These are phyloP conservation scores for Magnaporthales sp. DNA, from an alignment of 2,329 filamentous ascomycete species.

Conservation along the genomic window DNA sequence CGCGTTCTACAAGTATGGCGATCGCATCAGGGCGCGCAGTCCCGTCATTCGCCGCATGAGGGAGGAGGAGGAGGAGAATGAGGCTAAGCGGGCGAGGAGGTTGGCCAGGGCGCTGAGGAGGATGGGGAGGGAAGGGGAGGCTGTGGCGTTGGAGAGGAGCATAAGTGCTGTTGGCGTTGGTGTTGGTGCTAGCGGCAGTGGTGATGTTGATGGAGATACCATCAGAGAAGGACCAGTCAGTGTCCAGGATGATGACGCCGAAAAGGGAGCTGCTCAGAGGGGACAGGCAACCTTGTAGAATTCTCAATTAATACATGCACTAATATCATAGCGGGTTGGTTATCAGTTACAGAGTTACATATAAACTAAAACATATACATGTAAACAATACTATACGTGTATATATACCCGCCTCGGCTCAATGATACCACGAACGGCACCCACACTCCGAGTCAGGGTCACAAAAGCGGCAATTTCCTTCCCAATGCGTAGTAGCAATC, in stretches of 20 bases:
- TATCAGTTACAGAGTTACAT: no score
- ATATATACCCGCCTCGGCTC: neutral
- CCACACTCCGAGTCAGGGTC: neutral
- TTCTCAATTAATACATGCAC: neutral
- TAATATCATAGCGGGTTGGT: no score
- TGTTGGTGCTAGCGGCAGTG: neutral
- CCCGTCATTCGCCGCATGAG: slow-evolving; percentile 33
- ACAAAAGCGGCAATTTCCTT: no score
- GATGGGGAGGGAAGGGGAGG: neutral
- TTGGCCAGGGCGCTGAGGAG: neutral
- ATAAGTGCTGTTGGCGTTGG: no score
- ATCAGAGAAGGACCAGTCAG: no score
- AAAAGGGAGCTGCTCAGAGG: neutral
- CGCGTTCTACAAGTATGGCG: slow-evolving; percentile 56
- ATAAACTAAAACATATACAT: neutral
- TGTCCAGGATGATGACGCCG: neutral
- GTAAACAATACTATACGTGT: neutral
- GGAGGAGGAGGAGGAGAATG: slow-evolving; percentile 27
- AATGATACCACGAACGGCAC: neutral
- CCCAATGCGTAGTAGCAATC: no score
- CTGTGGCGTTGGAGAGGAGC: neutral
- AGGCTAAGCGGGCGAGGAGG: slow-evolving; percentile 11
- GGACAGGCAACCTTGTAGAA: neutral
- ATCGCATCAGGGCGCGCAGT: slow-evolving; percentile 36
- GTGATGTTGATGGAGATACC: neutral